Percentiles rank a stretch among this genome's conserved stretches.
Evolutionary conservation across 495 filamentous ascomycete species (phyloP).

Genomic region (Elasticomyces elasticus): DNA sequence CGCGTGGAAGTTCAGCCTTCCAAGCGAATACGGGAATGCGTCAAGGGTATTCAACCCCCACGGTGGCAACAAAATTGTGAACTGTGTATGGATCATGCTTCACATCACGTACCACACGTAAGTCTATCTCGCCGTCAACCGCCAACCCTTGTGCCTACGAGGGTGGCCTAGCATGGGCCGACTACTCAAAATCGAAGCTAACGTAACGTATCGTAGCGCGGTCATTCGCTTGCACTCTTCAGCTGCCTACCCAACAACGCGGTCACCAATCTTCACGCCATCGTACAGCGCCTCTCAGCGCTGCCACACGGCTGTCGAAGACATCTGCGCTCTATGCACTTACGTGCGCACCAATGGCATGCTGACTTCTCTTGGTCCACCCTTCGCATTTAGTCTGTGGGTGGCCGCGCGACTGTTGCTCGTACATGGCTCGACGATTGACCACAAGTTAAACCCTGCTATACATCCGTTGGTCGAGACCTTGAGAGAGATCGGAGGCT

Average conservation of each 20-base stretch:
- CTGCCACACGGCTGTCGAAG: conserved; percentile 73
- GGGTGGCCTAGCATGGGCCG: too few species aligned
- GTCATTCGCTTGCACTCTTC: conserved; percentile 87
- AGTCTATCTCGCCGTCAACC: conserved; percentile 28
- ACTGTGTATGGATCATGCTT: conserved; percentile 82
- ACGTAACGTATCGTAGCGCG: conserved; percentile 41
- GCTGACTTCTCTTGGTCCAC: conserved; percentile 70
- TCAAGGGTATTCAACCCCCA: conserved; percentile 57
- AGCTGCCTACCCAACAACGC: conserved; percentile 78
- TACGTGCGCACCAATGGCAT: conserved; percentile 64
- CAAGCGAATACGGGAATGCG: conserved; percentile 70
- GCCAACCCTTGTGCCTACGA: too few species aligned
- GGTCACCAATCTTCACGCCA: conserved; percentile 75
- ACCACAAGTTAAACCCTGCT: conserved; percentile 65
- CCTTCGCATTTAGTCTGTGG: conserved; percentile 85
- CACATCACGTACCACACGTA: conserved; percentile 67
- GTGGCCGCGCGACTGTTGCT: conserved; percentile 78
- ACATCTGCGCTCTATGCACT: conserved; percentile 63
- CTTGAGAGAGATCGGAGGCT: conserved; percentile 64
- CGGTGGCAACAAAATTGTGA: conserved; percentile 53
- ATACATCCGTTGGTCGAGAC: conserved; percentile 73
- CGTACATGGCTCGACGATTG: conserved; percentile 79
- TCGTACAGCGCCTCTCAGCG: conserved; percentile 73
- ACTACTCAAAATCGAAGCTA: not conserved
- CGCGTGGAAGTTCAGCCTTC: conserved; percentile 73